Conservation (phyloP, 768 basidiomycete species). For the Mycena alexandri region DNA sequence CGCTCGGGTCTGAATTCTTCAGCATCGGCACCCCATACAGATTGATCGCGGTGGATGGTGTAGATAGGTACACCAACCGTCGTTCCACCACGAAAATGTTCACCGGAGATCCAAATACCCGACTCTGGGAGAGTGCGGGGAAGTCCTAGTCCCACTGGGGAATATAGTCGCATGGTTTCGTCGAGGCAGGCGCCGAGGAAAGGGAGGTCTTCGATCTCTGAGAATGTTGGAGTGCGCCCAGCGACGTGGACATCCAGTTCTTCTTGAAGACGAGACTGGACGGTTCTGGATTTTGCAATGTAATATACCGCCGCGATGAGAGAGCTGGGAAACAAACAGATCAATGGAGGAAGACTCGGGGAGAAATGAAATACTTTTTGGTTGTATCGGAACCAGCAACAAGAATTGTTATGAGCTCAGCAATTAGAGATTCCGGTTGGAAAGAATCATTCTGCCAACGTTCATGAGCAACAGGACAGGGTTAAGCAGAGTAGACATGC, state of each 20-base stretch:
- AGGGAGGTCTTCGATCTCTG: conserved; percentile 64
- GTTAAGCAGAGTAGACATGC: neutral
- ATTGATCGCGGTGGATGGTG: conserved; percentile 66
- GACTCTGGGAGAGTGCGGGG: conserved; percentile 67
- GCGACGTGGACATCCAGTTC: conserved; percentile 71
- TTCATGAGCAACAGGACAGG: neutral
- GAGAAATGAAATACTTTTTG: conserved; percentile 61
- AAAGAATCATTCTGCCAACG: conserved; percentile 12
- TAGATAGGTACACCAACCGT: conserved; percentile 71
- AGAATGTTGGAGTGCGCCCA: conserved; percentile 56
- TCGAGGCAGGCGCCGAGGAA: conserved; percentile 74
- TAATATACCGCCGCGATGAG: conserved; percentile 78
- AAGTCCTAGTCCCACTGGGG: conserved; percentile 72
- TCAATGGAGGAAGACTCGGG: neutral
- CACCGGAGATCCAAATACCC: conserved; percentile 57
- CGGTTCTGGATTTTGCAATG: conserved; percentile 62
- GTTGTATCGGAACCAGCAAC: conserved; percentile 80
- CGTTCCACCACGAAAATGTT: conserved; percentile 62
- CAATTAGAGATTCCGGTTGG: conserved; percentile 64
- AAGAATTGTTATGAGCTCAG: conserved; percentile 72
- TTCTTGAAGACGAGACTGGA: conserved; percentile 65
- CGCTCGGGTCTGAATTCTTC: conserved; percentile 70
- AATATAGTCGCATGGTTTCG: conserved; percentile 72
- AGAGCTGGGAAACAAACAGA: conserved; percentile 53
- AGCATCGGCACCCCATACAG: conserved; percentile 70